These are phyloP conservation scores for Biscogniauxia marginata DNA, from an alignment of 2,329 filamentous ascomycete genomes.

Conservation along the genomic window DNA sequence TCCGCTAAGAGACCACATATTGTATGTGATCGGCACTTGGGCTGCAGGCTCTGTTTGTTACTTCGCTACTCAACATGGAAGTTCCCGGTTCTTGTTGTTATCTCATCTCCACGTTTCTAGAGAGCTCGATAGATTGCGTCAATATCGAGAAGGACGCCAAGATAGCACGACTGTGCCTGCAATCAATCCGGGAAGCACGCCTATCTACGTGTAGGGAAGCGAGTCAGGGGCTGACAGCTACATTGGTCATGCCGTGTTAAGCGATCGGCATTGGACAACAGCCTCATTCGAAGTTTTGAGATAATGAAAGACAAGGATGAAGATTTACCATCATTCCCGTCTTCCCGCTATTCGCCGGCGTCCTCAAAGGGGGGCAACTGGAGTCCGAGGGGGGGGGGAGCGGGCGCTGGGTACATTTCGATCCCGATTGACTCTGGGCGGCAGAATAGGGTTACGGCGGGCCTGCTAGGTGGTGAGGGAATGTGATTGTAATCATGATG, in stretches of 20 bases:
- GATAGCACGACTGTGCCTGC: conserved; percentile 8
- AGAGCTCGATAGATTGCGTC: conserved; percentile 14
- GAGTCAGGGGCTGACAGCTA: conserved; percentile 12
- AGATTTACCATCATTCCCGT: conserved; percentile 12
- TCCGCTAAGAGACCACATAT: background rate
- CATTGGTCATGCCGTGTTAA: conserved; percentile 3
- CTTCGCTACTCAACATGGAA: conserved; percentile 11
- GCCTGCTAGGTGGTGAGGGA: conserved; percentile 12
- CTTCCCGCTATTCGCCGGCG: conserved; percentile 6
- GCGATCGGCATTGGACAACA: conserved; percentile 19
- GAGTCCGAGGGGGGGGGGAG: no score
- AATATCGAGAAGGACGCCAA: conserved; percentile 15
- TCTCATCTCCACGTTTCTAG: conserved; percentile 8
- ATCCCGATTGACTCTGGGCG: conserved; percentile 13
- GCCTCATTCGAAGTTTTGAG: conserved; percentile 19
- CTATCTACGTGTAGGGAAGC: conserved; percentile 13
- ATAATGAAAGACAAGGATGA: conserved; percentile 14
- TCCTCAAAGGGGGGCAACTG: background rate
- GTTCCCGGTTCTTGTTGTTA: conserved; percentile 9
- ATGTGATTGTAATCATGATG: no score
- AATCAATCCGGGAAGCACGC: conserved; percentile 14
- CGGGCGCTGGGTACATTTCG: background rate
- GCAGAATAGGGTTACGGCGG: conserved; percentile 16
- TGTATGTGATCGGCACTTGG: background rate
- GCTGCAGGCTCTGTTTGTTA: background rate